These are phyloP conservation scores for Lactifluus pinguis DNA, from an alignment of 768 basidiomycete species.

Conservation along the genomic window DNA sequence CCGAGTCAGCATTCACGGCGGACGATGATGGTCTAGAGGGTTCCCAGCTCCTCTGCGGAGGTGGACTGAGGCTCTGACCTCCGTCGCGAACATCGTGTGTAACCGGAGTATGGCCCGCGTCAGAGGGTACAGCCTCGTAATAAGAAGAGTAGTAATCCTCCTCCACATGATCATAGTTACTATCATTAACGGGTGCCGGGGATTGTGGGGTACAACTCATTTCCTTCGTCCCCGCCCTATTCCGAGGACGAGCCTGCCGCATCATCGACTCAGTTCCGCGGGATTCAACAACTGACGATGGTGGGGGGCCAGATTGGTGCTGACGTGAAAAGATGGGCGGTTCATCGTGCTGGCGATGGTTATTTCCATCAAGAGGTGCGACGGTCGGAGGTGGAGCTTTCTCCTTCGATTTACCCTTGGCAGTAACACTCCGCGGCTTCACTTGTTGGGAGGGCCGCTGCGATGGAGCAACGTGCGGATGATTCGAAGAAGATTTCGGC, in stretches of 20 bases:
- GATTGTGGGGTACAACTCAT: neutral
- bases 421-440: neutral
- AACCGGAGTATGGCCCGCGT: neutral
- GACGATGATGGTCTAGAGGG: neutral
- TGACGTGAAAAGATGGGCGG: neutral
- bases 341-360: neutral
- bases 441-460: neutral
- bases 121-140: neutral
- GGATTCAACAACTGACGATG: neutral
- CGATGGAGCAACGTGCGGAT: neutral
- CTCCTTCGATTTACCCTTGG: neutral
- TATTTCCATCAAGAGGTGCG: neutral
- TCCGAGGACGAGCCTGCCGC: neutral
- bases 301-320: neutral
- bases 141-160: neutral
- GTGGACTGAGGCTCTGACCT: constrained; percentile 1
- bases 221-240: neutral
- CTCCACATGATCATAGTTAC: neutral
- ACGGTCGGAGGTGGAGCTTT: neutral
- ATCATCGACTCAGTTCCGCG: neutral
- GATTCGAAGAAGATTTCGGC: neutral
- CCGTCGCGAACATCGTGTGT: neutral
- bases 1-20: neutral
- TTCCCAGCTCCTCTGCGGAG: neutral
- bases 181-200: neutral